These are phyloP conservation scores for Penicillium sp. DNA, from an alignment of 2,329 filamentous ascomycete species.

Conservation along the genomic window DNA sequence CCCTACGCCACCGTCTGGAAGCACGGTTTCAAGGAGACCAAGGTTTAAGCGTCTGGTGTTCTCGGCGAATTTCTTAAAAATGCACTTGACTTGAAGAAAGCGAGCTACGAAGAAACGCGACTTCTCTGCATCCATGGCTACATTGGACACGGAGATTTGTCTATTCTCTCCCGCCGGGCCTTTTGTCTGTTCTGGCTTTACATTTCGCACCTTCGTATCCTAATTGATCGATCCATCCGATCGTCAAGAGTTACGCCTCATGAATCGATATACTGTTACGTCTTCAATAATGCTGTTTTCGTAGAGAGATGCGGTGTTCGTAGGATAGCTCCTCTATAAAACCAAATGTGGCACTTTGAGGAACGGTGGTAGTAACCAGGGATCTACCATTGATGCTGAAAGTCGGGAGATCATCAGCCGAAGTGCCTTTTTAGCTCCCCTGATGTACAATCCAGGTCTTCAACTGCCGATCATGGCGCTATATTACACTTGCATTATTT, in stretches of 20 bases:
- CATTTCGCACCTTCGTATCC: conserved; percentile 29
- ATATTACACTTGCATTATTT: background rate
- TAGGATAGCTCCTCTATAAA: background rate
- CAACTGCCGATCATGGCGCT: background rate
- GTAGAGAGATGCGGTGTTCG: background rate
- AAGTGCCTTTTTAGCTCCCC: background rate
- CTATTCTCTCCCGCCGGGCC: conserved; percentile 13
- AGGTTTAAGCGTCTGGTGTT: conserved; percentile 65
- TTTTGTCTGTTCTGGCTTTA: conserved; percentile 23
- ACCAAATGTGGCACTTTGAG: background rate
- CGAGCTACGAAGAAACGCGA: conserved; percentile 22
- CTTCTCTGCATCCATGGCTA: conserved; percentile 12
- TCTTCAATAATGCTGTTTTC: conserved; percentile 1
- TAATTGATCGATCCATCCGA: conserved; percentile 27
- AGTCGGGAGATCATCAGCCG: background rate
- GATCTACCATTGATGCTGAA: background rate
- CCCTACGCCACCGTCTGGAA: conserved; percentile 93
- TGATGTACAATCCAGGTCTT: background rate
- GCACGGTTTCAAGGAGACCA: conserved; percentile 82
- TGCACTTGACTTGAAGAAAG: conserved; percentile 26
- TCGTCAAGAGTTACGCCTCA: conserved; percentile 37
- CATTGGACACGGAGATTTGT: conserved; percentile 12
- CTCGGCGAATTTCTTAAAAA: conserved; percentile 13
- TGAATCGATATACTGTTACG: conserved; percentile 34
- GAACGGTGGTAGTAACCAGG: no score